phyloP scores from a whole-genome alignment of 331 rosid genomes.

The Malus hybrid region DNA sequence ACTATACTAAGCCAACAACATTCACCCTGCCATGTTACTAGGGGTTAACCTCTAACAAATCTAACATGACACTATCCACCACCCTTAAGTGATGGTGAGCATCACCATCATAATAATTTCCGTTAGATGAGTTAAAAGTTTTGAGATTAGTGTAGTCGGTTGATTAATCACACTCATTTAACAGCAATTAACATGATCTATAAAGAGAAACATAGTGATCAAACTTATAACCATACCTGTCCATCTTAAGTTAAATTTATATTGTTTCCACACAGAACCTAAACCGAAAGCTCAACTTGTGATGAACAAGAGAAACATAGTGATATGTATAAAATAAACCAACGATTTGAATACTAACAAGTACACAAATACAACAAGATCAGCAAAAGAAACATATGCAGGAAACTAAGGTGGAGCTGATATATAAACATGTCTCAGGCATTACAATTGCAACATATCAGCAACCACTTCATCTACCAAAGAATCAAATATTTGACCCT shows the following conservation, averaged over 20 bases:
- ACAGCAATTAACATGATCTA: no score
- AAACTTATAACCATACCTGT: not conserved
- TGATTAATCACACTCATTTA: no score
- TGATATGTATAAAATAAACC: not conserved
- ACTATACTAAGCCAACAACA: no score
- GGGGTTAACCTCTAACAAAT: no score
- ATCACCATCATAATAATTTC: no score
- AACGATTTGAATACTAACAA: not conserved
- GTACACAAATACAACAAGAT: not conserved
- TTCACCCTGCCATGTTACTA: no score
- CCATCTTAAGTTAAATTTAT: not conserved
- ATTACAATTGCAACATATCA: slow-evolving; percentile 36
- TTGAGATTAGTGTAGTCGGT: no score
- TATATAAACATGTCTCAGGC: not conserved
- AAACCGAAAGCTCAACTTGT: not conserved
- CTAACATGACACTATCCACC: no score
- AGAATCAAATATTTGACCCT: slow-evolving; percentile 50
- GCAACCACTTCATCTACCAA: slow-evolving; percentile 59
- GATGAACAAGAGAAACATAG: no score
- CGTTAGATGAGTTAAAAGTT: no score
- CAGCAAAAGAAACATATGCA: not conserved
- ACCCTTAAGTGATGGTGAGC: no score
- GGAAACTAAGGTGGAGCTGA: not conserved
- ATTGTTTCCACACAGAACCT: not conserved
- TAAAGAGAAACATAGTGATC: not conserved